These are phyloP conservation scores for Exophiala lecanii-corni DNA, from an alignment of 2,329 filamentous ascomycete genomes.

Conservation along the genomic window DNA sequence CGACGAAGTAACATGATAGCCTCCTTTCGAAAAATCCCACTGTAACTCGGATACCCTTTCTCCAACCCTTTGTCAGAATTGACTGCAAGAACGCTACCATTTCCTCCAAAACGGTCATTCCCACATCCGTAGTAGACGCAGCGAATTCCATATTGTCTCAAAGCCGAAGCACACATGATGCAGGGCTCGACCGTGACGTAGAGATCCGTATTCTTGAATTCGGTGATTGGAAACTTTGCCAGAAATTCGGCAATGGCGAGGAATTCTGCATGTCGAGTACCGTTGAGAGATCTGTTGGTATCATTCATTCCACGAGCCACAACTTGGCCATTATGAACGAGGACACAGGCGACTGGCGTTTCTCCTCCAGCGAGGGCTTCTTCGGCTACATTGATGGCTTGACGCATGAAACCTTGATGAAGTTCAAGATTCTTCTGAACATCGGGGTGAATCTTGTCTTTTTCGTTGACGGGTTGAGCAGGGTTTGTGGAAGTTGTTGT, in stretches of 20 bases:
- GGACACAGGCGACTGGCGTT: conserved; percentile 93
- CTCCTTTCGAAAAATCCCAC: conserved; percentile 84
- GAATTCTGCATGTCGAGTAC: conserved; percentile 92
- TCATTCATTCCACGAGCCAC: conserved; percentile 95
- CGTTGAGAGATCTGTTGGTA: conserved; percentile 81
- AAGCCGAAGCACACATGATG: conserved; percentile 94
- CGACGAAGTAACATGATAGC: conserved; percentile 86
- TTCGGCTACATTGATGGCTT: conserved; percentile 52
- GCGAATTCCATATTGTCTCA: conserved; percentile 81
- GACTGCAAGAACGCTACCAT: conserved; percentile 79
- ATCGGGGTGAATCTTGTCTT: conserved; percentile 24
- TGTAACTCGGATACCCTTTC: conserved; percentile 72
- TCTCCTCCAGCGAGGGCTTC: conserved; percentile 80
- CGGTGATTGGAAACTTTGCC: conserved; percentile 58
- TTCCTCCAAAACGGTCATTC: conserved; percentile 96
- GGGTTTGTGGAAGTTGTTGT: too few species aligned
- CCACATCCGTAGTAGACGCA: conserved; percentile 92
- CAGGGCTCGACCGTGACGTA: conserved; percentile 99
- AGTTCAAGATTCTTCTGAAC: conserved; percentile 23
- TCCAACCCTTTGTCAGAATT: conserved; percentile 53
- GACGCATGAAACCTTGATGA: conserved; percentile 28
- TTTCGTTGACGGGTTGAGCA: conserved; percentile 13
- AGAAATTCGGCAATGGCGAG: conserved; percentile 71
- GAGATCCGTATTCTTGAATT: conserved; percentile 70
- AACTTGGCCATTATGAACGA: conserved; percentile 72